Evolutionary conservation across 371 early-diverging fungal genomes (phyloP), one percentile per base, ranked within the genome.

Genomic region (Mortierella sp.): DNA sequence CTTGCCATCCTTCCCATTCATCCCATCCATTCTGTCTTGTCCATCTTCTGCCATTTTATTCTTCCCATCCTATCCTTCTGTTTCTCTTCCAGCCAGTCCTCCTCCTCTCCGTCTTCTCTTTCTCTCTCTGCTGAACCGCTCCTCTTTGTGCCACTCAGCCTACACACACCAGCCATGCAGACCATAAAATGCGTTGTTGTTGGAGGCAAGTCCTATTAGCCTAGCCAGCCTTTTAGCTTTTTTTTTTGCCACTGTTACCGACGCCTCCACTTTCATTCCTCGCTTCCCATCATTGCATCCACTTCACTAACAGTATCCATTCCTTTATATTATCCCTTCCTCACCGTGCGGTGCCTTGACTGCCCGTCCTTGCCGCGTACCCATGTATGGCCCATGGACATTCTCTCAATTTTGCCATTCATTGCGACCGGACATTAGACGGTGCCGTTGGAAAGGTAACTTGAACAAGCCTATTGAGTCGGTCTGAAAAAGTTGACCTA

Each of bases 401-500:
- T 45, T 53, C 44, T 56, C n/a, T 19, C 53, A 30, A 62, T 15
- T 23, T 44, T 25, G 7, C 23, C 9, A 21, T 23, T 4, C 53
- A 16, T 30, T n/a, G n/a, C 15, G 30, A 37, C 23, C 12, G 21
- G 7, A 47, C 64, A 43, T 45, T 44, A 66, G 98, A 98, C 85
- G 98, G 98, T 91, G 98, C 98, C 64, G 98, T 98, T 80, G 98
- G 98, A 80, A 97, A 98, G 90, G 94, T 91, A 87, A 74, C 62
- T 9, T 23, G n/a, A n/a, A n/a, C n/a, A n/a, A n/a, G n/a, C n/a
- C n/a, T n/a, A n/a, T n/a, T n/a, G n/a, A n/a, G n/a, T n/a, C n/a
- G n/a, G n/a, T n/a, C n/a, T n/a, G n/a, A n/a, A n/a, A n/a, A n/a
- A n/a, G n/a, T 30, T 52, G 15, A 25, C 12, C 51, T 61, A 25